phyloP scores from a whole-genome alignment of 78 protist species.

The Polysphondylium violaceum region DNA sequence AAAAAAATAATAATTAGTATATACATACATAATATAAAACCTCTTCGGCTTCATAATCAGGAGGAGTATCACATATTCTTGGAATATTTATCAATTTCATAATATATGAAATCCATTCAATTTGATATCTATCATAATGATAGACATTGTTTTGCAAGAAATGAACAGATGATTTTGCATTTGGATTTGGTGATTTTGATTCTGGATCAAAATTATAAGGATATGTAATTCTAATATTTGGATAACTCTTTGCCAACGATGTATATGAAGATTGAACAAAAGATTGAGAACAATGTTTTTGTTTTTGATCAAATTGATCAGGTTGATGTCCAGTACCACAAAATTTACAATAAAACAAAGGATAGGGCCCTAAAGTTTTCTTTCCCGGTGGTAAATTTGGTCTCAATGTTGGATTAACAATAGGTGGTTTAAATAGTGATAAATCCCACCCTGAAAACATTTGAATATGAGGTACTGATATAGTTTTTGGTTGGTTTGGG shows the following conservation, averaged over 20 bases:
- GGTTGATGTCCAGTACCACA: constrained; percentile 74
- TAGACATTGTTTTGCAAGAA: background rate
- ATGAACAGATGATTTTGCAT: background rate
- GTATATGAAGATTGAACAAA: constrained; percentile 26
- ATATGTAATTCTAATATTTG: constrained; percentile 49
- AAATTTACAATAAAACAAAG: constrained; percentile 49
- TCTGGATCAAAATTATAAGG: constrained; percentile 58
- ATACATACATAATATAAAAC: constrained; percentile 12
- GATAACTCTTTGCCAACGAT: constrained; percentile 20
- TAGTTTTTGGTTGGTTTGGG: background rate
- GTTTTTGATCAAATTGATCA: constrained; percentile 53
- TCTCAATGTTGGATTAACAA: background rate
- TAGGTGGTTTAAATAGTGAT: background rate
- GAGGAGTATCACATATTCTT: background rate
- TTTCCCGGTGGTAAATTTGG: background rate
- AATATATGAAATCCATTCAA: constrained; percentile 15
- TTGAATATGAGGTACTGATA: background rate
- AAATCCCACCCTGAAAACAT: background rate
- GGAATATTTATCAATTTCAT: constrained; percentile 18
- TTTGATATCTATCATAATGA: background rate
- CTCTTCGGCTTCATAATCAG: constrained; percentile 25
- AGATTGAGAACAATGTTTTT: constrained; percentile 5
- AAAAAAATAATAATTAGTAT: background rate
- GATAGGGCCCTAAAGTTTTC: constrained; percentile 53
- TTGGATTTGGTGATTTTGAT: constrained; percentile 52